Evolutionary conservation across 805 yeast genomes (phyloP).

Genomic region (Myxozyma sirexii): DNA sequence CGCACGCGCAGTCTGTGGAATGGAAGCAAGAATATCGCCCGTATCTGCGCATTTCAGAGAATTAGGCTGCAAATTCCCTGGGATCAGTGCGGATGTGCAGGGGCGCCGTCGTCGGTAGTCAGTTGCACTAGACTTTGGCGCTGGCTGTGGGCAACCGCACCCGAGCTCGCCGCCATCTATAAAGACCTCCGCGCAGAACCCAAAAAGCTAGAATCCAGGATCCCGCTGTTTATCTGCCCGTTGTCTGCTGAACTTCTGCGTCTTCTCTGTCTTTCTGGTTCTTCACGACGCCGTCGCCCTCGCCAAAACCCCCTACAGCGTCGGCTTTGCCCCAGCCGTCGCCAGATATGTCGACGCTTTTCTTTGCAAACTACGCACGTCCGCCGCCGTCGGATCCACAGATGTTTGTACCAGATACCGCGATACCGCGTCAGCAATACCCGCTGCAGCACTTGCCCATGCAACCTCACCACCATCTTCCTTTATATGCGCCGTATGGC

Average conservation of each 20-base stretch:
- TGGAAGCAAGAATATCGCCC: no score
- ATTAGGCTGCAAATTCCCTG: no score
- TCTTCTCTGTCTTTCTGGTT: no score
- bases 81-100: slow-evolving; percentile 2
- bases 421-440: slow-evolving; percentile 7
- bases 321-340: slow-evolving; percentile 10
- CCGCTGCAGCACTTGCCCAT: background rate
- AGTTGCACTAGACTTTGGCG: background rate
- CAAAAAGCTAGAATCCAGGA: no score
- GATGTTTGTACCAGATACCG: background rate
- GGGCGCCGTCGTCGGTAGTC: background rate
- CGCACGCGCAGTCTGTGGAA: no score
- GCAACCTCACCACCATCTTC: background rate
- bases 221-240: no score
- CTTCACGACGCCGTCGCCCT: slow-evolving; percentile 7
- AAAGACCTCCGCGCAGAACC: background rate
- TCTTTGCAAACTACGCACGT: slow-evolving; percentile 5
- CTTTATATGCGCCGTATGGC: background rate
- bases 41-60: background rate
- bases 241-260: no score
- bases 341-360: slow-evolving; percentile 8
- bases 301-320: slow-evolving; percentile 9
- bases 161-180: slow-evolving; percentile 4
- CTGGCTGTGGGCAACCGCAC: slow-evolving; percentile 5
- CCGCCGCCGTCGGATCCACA: slow-evolving; percentile 10